A percentile compares a stretch with the other conserved stretches of the same genome.
Evolutionary conservation across 148 eudicot genomes (phyloP).

Genomic region (Polygonum aviculare): DNA sequence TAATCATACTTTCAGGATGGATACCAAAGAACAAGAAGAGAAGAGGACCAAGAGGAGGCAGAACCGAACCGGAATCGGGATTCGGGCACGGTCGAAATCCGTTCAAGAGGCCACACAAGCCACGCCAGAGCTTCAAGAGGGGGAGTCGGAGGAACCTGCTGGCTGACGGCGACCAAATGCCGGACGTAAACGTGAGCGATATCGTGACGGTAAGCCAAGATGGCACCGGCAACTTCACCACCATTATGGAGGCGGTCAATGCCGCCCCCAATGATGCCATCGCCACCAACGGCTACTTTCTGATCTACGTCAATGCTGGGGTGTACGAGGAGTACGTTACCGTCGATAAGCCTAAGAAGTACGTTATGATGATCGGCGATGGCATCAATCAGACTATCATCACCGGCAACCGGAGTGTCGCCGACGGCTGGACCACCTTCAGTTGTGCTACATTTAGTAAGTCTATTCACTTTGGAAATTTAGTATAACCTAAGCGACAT

Average conservation of each 20-base stretch:
- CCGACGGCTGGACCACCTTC: slow-evolving; percentile 65
- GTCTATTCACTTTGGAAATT: neutral
- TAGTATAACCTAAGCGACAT: too few relatives aligned
- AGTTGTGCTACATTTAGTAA: slow-evolving; percentile 68
- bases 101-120: neutral
- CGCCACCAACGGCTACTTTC: slow-evolving; percentile 39
- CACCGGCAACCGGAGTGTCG: slow-evolving; percentile 59
- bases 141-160: neutral
- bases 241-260: slow-evolving; percentile 46
- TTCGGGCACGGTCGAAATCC: neutral
- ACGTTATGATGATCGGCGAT: slow-evolving; percentile 83
- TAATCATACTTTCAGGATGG: slow-evolving; percentile 27
- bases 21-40: slow-evolving; percentile 29
- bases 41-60: neutral
- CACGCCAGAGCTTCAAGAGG: neutral
- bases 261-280: slow-evolving; percentile 51
- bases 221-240: slow-evolving; percentile 43
- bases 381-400: slow-evolving; percentile 73
- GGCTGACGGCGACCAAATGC: neutral
- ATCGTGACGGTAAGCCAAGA: slow-evolving; percentile 51
- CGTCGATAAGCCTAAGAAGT: slow-evolving; percentile 49
- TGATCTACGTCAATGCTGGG: slow-evolving; percentile 61
- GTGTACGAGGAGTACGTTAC: slow-evolving; percentile 58
- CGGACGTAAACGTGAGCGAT: slow-evolving; percentile 22
- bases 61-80: neutral